phyloP scores from a whole-genome alignment of 2,329 filamentous ascomycete species.

The Geosmithia putterillii region DNA sequence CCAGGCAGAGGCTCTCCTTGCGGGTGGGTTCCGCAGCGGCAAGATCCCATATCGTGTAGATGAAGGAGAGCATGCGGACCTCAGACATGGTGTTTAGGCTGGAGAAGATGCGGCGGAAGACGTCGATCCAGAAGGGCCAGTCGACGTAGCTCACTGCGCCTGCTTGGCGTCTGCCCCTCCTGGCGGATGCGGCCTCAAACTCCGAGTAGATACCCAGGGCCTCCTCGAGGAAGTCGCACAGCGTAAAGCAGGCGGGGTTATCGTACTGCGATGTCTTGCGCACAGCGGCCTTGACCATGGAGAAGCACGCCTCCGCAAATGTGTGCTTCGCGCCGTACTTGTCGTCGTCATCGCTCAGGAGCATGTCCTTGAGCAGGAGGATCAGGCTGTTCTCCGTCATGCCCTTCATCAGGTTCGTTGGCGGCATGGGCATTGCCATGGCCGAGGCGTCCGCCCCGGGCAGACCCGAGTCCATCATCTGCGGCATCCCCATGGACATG shows the following conservation, averaged over 20 bases:
- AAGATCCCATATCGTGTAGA: conserved; percentile 70
- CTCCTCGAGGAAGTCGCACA: conserved; percentile 89
- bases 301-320: conserved; percentile 65
- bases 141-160: conserved; percentile 40
- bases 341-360: conserved; percentile 35
- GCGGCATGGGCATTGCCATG: conserved; percentile 48
- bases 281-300: conserved; percentile 60
- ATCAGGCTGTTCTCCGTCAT: conserved; percentile 87
- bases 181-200: no score
- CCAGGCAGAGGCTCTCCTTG: conserved; percentile 58
- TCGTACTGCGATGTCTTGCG: conserved; percentile 70
- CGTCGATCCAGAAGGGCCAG: conserved; percentile 77
- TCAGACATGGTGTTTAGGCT: conserved; percentile 87
- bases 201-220: conserved; percentile 50
- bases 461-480: conserved; percentile 37
- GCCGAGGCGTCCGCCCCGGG: conserved; percentile 53
- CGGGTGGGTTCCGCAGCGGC: conserved; percentile 52
- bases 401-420: conserved; percentile 57
- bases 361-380: conserved; percentile 68
- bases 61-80: conserved; percentile 69
- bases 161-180: no score
- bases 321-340: conserved; percentile 42
- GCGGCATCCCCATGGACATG: conserved; percentile 26
- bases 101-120: conserved; percentile 65
- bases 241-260: conserved; percentile 71